Conservation (phyloP, 805 yeast species). For the Candida sonorensis region DNA sequence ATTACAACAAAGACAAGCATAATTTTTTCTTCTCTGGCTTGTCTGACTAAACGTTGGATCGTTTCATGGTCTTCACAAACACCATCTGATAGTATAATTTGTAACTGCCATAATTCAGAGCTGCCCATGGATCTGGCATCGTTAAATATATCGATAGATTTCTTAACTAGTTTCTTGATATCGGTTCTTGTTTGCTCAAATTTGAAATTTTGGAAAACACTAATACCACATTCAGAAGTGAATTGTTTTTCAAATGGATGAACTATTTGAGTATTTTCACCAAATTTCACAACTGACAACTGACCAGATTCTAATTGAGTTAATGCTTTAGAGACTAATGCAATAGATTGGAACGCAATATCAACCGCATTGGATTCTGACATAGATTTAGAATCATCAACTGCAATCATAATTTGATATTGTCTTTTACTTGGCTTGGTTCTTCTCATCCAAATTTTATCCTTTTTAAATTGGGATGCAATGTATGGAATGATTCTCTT, state of each 20-base stretch:
- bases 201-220: slow-evolving; percentile 79
- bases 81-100: slow-evolving; percentile 93
- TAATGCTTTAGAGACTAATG: slow-evolving; percentile 87
- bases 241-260: slow-evolving; percentile 88
- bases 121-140: slow-evolving; percentile 38
- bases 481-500: slow-evolving; percentile 95
- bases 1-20: slow-evolving; percentile 94
- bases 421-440: slow-evolving; percentile 96
- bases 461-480: slow-evolving; percentile 95
- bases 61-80: slow-evolving; percentile 92
- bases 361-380: slow-evolving; percentile 85
- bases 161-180: slow-evolving; percentile 62
- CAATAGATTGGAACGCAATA: slow-evolving; percentile 89
- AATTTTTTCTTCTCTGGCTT: slow-evolving; percentile 84
- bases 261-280: slow-evolving; percentile 73
- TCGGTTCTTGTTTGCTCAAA: slow-evolving; percentile 87
- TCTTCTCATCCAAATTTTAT: slow-evolving; percentile 96
- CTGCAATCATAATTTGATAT: slow-evolving; percentile 95
- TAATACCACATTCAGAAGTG: slow-evolving; percentile 75
- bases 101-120: slow-evolving; percentile 83
- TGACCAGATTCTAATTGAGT: slow-evolving; percentile 95
- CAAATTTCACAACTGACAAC: slow-evolving; percentile 83
- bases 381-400: slow-evolving; percentile 98
- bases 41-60: slow-evolving; percentile 75
- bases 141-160: slow-evolving; percentile 68